A percentile compares a stretch with the other conserved stretches of the same genome.
Conservation (phyloP, 805 yeast genomes). For the Komagataella pastoris region DNA sequence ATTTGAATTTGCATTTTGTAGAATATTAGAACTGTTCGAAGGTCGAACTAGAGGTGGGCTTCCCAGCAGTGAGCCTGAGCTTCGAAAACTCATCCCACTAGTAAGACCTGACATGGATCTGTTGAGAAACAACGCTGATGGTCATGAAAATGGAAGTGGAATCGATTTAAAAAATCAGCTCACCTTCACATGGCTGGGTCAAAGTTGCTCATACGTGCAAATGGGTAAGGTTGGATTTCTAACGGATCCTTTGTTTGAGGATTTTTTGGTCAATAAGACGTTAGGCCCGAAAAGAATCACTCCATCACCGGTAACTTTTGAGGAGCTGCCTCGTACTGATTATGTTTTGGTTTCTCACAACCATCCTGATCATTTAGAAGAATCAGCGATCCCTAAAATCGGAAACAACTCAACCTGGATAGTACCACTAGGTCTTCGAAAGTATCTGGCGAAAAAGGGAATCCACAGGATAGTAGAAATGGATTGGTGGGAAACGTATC, state of each 20-base stretch:
- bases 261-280: slow-evolving; percentile 44
- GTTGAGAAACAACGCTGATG: slow-evolving; percentile 11
- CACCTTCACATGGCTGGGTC: slow-evolving; percentile 87
- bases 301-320: slow-evolving; percentile 55
- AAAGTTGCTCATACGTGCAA: slow-evolving; percentile 70
- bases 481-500: slow-evolving; percentile 83
- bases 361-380: slow-evolving; percentile 90
- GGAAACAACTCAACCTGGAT: slow-evolving; percentile 66
- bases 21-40: slow-evolving; percentile 61
- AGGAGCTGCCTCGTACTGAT: slow-evolving; percentile 55
- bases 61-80: slow-evolving; percentile 30
- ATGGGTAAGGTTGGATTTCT: slow-evolving; percentile 59
- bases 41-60: slow-evolving; percentile 43
- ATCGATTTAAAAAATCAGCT: slow-evolving; percentile 31
- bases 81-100: slow-evolving; percentile 46
- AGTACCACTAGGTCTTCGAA: slow-evolving; percentile 71
- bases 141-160: slow-evolving; percentile 9
- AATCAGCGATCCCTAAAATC: slow-evolving; percentile 36
- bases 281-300: slow-evolving; percentile 81
- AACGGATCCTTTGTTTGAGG: slow-evolving; percentile 75
- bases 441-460: slow-evolving; percentile 44
- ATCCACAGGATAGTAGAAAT: slow-evolving; percentile 55
- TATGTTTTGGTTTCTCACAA: slow-evolving; percentile 79
- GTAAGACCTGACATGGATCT: slow-evolving; percentile 41
- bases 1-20: slow-evolving; percentile 67